phyloP scores from a whole-genome alignment of 148 eudicot genomes.

The Nepenthes gracilis region DNA sequence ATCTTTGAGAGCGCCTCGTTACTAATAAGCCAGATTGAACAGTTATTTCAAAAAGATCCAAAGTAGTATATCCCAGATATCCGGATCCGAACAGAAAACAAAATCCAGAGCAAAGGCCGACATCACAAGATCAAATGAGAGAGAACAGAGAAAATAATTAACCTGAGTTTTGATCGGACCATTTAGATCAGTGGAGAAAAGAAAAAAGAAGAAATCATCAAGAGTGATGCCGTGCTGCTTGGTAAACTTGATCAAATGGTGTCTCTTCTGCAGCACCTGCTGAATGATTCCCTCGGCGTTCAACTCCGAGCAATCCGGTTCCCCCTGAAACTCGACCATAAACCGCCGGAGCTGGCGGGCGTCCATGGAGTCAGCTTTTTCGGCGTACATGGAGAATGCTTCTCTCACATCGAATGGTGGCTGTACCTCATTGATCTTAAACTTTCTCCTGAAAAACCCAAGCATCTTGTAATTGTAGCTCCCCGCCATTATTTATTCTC shows the following conservation, averaged over 20 bases:
- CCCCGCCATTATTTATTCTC: background rate
- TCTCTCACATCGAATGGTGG: slow-evolving; percentile 68
- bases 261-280: slow-evolving; percentile 20
- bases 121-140: background rate
- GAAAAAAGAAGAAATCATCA: slow-evolving; percentile 61
- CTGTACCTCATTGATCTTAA: slow-evolving; percentile 45
- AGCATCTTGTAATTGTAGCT: slow-evolving; percentile 63
- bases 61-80: too few species aligned
- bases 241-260: slow-evolving; percentile 18
- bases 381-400: slow-evolving; percentile 38
- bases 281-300: slow-evolving; percentile 25
- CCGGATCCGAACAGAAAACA: too few species aligned
- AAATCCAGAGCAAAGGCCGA: too few species aligned
- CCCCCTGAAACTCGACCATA: slow-evolving; percentile 52
- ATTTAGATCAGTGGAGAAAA: slow-evolving; percentile 61
- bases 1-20: too few species aligned
- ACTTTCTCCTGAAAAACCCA: slow-evolving; percentile 66
- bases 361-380: slow-evolving; percentile 22
- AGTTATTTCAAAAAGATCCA: too few species aligned
- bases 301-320: slow-evolving; percentile 21
- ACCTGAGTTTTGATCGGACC: slow-evolving; percentile 53
- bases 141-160: background rate
- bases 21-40: too few species aligned
- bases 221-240: slow-evolving; percentile 24
- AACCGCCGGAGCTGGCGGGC: slow-evolving; percentile 45